Evolutionary conservation across 2,329 filamentous ascomycete genomes (phyloP).

Genomic region (Penicillium sp.): DNA sequence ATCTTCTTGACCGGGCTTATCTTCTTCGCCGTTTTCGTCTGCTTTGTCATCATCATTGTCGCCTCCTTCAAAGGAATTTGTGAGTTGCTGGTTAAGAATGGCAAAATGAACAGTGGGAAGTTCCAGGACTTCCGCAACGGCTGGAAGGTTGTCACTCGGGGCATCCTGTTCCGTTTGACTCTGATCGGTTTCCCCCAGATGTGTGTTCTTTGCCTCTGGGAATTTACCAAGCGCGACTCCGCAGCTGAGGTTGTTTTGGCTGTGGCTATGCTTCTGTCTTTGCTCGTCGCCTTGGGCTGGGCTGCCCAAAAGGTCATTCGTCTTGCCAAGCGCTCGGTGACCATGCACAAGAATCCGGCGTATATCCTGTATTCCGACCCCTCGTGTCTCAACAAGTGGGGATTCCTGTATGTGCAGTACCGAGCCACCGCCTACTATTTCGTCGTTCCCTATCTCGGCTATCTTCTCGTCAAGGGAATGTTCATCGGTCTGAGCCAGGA

Average conservation of each 20-base stretch:
- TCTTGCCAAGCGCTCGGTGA: slow-evolving; percentile 79
- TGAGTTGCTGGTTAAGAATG: slow-evolving; percentile 67
- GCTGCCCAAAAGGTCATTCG: slow-evolving; percentile 84
- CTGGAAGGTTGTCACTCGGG: slow-evolving; percentile 88
- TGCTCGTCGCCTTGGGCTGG: slow-evolving; percentile 73
- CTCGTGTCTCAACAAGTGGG: slow-evolving; percentile 93
- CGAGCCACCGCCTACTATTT: slow-evolving; percentile 95
- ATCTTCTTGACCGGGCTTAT: slow-evolving; percentile 86
- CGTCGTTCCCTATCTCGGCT: slow-evolving; percentile 71
- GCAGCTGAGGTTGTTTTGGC: slow-evolving; percentile 79
- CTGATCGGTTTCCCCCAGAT: slow-evolving; percentile 91
- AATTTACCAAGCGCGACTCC: slow-evolving; percentile 81
- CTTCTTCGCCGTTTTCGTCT: slow-evolving; percentile 81
- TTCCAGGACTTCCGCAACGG: slow-evolving; percentile 92
- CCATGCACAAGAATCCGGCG: slow-evolving; percentile 91
- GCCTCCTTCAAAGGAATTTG: slow-evolving; percentile 73
- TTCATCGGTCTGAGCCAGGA: slow-evolving; percentile 78
- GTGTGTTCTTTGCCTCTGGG: slow-evolving; percentile 85
- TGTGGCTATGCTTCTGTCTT: slow-evolving; percentile 79
- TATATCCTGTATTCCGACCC: slow-evolving; percentile 97
- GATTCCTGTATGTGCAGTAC: slow-evolving; percentile 95
- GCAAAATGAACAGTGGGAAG: slow-evolving; percentile 75
- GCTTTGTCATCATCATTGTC: slow-evolving; percentile 67
- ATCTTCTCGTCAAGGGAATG: slow-evolving; percentile 80
- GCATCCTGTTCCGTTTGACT: slow-evolving; percentile 84